Evolutionary conservation across 2,329 filamentous ascomycete species (phyloP).

Genomic region (Aspergillus ustus): DNA sequence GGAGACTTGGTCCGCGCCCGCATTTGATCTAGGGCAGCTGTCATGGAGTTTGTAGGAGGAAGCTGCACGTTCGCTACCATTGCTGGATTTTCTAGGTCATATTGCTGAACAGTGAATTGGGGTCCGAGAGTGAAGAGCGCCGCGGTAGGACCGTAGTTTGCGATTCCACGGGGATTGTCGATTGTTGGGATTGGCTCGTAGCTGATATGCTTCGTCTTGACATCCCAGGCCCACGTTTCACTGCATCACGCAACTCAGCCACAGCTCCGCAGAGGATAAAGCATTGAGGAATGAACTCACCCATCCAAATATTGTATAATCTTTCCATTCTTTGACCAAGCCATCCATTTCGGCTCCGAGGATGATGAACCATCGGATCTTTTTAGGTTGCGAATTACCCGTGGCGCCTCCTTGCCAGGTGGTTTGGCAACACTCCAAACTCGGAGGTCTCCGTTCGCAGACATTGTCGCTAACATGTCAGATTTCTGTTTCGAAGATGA

Average conservation of each 20-base stretch:
- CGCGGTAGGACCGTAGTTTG: conserved; percentile 88
- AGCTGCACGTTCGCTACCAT: conserved; percentile 90
- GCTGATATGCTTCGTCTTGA: conserved; percentile 94
- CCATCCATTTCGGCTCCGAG: conserved; percentile 89
- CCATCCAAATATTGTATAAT: conserved; percentile 90
- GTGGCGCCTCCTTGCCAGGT: conserved; percentile 73
- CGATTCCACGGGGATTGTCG: conserved; percentile 78
- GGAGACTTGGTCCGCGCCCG: conserved; percentile 32
- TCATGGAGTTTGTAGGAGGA: conserved; percentile 75
- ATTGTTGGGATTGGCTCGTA: conserved; percentile 86
- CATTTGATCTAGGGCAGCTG: conserved; percentile 76
- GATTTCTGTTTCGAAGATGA: conserved; percentile 96
- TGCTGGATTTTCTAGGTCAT: conserved; percentile 83
- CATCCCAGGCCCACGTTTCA: conserved; percentile 94
- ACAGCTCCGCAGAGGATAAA: background rate
- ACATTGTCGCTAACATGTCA: conserved; percentile 95
- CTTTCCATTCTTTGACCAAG: conserved; percentile 96
- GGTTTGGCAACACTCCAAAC: conserved; percentile 95
- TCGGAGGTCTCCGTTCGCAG: conserved; percentile 84
- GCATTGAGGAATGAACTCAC: conserved; percentile 59
- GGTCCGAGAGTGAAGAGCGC: conserved; percentile 87
- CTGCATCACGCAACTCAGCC: conserved; percentile 48
- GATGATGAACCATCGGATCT: conserved; percentile 70
- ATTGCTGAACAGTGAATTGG: conserved; percentile 91
- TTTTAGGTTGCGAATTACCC: conserved; percentile 86